Base-by-base conservation (phyloP, 352 stramenopile species). In the Pythium coloratum region DNA sequence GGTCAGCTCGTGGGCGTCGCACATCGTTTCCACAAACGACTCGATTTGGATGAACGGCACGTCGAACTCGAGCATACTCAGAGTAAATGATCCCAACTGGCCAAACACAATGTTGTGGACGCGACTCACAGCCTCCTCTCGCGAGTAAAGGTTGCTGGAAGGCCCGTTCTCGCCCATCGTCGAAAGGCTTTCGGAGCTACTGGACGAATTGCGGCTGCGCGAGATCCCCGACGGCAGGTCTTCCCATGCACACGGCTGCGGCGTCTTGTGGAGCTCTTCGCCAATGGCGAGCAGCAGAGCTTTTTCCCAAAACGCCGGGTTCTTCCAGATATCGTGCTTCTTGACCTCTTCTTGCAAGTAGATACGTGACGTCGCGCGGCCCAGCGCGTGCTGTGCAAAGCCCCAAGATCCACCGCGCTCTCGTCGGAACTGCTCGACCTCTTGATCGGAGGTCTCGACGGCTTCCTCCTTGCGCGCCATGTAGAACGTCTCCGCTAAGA, bases 61-160 rank as follows among this genome's bases (percentile, higher is more conserved):
- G 30, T 94, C 84, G 36, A 95, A 93, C 73, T 95, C 85, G 46
- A 94, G 84, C 87, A 95, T 95, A 60, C 87, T 95, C 55, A 95
- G 60, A 8, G 85, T 95, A 68, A 94, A 95, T 26, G 85, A 95
- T 2, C 85, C 87, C 5, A 94, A 58, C 67, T 95, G 87, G 2
- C 87, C 87, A 59, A 95, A 95, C 62, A 95, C 84, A 49, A 95
- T 95, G 60, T 95, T 95, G 79, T 95, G 87, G 20, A 95, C 85
- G 9, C 83, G 84, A 26, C 76, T 83, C 40, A 95, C 87, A 20
- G 87, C 87, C 66, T 95, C 87, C 77, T 95, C 82, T 28, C 87
- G 85, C 16, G 82, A 90, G 38, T 76, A 67, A 20, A 70, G 40
- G 20, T 55, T 33, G 24, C 10, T 14, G 9, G 47, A 55, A 8